phyloP scores from a whole-genome alignment of 73 alveolate species.

The Blepharisma stoltei region DNA sequence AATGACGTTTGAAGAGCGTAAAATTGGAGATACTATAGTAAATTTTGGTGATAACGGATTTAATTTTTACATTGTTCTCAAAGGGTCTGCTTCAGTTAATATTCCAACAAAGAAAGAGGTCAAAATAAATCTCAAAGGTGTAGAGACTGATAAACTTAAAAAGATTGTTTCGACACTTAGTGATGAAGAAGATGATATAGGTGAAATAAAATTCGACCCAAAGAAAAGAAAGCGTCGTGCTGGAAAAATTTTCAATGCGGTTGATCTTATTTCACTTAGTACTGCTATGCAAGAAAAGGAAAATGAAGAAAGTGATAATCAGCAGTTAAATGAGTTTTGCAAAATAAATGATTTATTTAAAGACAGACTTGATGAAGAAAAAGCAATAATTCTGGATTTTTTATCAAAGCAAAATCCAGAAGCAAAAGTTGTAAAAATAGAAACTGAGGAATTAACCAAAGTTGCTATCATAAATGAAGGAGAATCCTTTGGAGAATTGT shows the following conservation, averaged over 20 bases:
- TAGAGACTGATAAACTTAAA: neutral
- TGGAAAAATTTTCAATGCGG: no score
- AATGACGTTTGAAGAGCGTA: neutral
- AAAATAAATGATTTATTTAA: no score
- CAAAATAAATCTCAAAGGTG: neutral
- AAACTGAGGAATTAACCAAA: constrained; percentile 2
- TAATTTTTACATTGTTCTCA: neutral
- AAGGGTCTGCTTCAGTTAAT: neutral
- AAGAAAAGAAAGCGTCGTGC: no score
- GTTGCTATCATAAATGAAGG: constrained; percentile 23
- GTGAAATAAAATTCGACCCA: no score
- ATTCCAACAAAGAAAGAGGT: neutral
- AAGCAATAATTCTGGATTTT: no score
- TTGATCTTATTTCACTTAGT: no score
- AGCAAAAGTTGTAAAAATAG: neutral
- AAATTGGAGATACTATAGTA: neutral
- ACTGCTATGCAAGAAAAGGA: no score
- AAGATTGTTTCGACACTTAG: neutral
- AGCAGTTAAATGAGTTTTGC: no score
- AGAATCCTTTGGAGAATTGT: neutral
- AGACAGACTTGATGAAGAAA: no score
- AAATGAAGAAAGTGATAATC: no score
- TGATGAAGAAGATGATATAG: no score
- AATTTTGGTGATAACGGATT: constrained; percentile 7
- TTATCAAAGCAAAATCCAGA: neutral